Evolutionary conservation across 2,329 filamentous ascomycete genomes (phyloP).

Genomic region (Ampelomyces quisqualis): DNA sequence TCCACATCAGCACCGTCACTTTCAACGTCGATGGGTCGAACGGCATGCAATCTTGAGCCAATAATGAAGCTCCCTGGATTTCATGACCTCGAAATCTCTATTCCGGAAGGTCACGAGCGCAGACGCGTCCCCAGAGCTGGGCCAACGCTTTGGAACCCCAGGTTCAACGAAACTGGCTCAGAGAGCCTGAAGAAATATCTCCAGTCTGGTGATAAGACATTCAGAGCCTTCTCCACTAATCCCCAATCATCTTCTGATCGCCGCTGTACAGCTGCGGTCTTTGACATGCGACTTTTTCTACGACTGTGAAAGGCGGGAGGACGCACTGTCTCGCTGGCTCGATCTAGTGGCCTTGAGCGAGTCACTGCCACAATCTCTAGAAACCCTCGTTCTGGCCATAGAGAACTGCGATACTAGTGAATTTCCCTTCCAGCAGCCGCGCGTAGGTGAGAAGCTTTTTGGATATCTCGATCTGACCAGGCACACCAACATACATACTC

Average conservation of each 20-base stretch:
- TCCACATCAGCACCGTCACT: constrained; percentile 18
- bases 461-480: constrained; percentile 27
- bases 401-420: constrained; percentile 23
- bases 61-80: constrained; percentile 19
- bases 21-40: constrained; percentile 22
- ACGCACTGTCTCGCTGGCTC: constrained; percentile 11
- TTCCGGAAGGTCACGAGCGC: constrained; percentile 2
- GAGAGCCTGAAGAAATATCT: constrained; percentile 18
- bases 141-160: background rate
- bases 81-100: constrained; percentile 16
- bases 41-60: constrained; percentile 16
- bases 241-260: constrained; percentile 11
- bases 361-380: constrained; percentile 13
- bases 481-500: constrained; percentile 23
- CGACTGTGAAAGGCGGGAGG: constrained; percentile 9
- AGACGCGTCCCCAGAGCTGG: background rate
- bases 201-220: constrained; percentile 22
- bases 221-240: constrained; percentile 9
- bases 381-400: constrained; percentile 21
- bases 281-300: constrained; percentile 30
- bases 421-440: constrained; percentile 26
- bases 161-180: constrained; percentile 1
- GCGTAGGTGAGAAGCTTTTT: constrained; percentile 12
- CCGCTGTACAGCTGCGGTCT: constrained; percentile 21
- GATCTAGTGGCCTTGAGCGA: constrained; percentile 20